Conservation (phyloP, 129 eudicot species). For the Flaveria linearis region DNA sequence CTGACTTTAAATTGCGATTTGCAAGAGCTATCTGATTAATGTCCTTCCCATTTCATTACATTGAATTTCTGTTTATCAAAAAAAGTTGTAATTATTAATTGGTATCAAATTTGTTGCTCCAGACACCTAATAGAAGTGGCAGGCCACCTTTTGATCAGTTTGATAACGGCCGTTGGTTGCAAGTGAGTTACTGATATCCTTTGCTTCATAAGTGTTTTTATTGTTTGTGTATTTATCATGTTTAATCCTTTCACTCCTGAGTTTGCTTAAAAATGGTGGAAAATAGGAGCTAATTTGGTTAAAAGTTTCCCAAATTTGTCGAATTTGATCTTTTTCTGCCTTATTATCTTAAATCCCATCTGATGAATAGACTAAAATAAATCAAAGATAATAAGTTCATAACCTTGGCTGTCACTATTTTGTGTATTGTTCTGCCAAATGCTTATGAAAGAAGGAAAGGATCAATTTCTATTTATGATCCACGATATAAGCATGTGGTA, state of each 20-base stretch:
- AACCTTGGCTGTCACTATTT: no score
- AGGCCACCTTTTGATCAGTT: slow-evolving; percentile 85
- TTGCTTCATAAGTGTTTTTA: not conserved
- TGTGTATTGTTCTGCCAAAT: not conserved
- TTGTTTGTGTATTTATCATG: slow-evolving; percentile 13
- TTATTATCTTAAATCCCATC: not conserved
- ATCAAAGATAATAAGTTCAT: not conserved
- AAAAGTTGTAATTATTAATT: slow-evolving; percentile 17
- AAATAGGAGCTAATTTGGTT: slow-evolving; percentile 8
- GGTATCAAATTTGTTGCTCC: slow-evolving; percentile 21
- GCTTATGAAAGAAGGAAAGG: not conserved
- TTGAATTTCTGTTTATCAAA: not conserved
- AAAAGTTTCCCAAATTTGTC: not conserved
- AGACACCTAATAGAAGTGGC: slow-evolving; percentile 85
- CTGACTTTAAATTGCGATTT: not conserved
- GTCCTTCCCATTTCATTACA: not conserved
- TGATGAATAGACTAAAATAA: not conserved
- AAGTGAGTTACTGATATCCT: slow-evolving; percentile 47
- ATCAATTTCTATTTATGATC: not conserved
- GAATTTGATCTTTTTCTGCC: not conserved
- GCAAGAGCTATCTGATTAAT: not conserved
- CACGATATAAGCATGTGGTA: not conserved
- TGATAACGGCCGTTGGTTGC: slow-evolving; percentile 90
- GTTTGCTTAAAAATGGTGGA: slow-evolving; percentile 9
- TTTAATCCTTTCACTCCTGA: slow-evolving; percentile 3